Percentiles rank a stretch among this genome's conserved stretches.
Evolutionary conservation across 2,329 filamentous ascomycete species (phyloP).

Genomic region (Apiospora rasikravindrae): DNA sequence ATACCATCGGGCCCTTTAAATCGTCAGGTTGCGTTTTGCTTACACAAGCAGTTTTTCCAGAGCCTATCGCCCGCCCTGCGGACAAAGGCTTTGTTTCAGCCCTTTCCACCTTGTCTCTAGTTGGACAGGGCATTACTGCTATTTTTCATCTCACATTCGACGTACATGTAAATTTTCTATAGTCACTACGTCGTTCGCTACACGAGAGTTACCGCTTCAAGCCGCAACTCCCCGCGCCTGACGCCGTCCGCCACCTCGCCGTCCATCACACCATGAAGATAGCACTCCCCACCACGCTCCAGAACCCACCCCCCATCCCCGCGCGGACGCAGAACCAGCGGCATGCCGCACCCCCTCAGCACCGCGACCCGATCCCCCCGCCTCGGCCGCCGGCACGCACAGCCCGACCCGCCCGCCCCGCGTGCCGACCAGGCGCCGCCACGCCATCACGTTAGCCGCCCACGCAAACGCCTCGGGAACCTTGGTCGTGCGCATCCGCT

Average conservation of each 20-base stretch:
- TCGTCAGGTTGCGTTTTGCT: too few relatives aligned
- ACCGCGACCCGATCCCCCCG: background rate
- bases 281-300: background rate
- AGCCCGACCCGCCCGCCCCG: background rate
- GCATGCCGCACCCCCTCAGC: background rate
- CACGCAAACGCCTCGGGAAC: background rate
- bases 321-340: background rate
- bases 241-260: background rate
- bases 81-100: too few relatives aligned
- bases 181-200: background rate
- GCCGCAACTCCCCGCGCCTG: background rate
- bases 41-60: too few relatives aligned
- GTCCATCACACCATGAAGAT: background rate
- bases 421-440: background rate
- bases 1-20: too few relatives aligned
- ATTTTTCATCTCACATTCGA: too few relatives aligned
- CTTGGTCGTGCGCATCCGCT: background rate
- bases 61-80: too few relatives aligned
- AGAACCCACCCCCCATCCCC: background rate
- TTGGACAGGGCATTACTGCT: background rate
- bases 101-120: too few relatives aligned
- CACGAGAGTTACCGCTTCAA: background rate
- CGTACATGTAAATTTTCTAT: background rate
- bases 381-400: background rate
- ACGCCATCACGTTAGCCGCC: background rate